Percentiles rank a stretch among this genome's conserved stretches.
Evolutionary conservation across 768 basidiomycete genomes (phyloP).

Genomic region (Calocybe cyanea): DNA sequence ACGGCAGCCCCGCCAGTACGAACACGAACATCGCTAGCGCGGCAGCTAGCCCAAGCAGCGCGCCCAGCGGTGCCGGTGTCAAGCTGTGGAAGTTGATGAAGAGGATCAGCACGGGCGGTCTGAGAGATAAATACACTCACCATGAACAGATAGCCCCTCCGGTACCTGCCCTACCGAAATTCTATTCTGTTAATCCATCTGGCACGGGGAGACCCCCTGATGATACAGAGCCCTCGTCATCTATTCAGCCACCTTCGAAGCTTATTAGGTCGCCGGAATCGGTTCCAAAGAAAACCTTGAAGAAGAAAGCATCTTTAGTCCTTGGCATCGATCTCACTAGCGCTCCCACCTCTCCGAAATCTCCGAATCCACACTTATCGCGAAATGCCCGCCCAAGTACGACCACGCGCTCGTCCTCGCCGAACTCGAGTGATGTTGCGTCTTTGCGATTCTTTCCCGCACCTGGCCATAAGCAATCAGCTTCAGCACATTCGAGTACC

Average conservation of each 20-base stretch:
- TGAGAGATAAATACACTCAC: slow-evolving; percentile 50
- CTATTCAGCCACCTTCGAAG: slow-evolving; percentile 12
- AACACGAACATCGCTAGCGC: slow-evolving; percentile 16
- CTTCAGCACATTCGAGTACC: slow-evolving; percentile 47
- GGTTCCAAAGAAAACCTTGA: slow-evolving; percentile 7
- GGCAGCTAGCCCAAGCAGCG: slow-evolving; percentile 9
- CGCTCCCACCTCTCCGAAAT: neutral
- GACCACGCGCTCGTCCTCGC: slow-evolving; percentile 58
- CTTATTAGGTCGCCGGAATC: slow-evolving; percentile 11
- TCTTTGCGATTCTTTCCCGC: slow-evolving; percentile 50
- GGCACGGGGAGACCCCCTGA: neutral
- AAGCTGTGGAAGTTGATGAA: slow-evolving; percentile 70
- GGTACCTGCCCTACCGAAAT: slow-evolving; percentile 56
- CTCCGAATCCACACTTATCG: neutral
- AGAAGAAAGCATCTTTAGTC: slow-evolving; percentile 13
- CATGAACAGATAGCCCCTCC: slow-evolving; percentile 39
- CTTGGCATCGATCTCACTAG: slow-evolving; percentile 10
- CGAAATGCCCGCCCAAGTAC: slow-evolving; percentile 35
- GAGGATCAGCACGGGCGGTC: slow-evolving; percentile 59
- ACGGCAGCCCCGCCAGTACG: slow-evolving; percentile 13
- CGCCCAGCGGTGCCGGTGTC: slow-evolving; percentile 26
- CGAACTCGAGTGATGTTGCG: slow-evolving; percentile 54
- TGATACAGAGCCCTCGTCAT: too few species aligned
- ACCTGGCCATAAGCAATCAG: slow-evolving; percentile 22
- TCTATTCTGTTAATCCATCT: slow-evolving; percentile 16